phyloP scores from a whole-genome alignment of 306 rosid genomes.

The Hippophae tibetana region DNA sequence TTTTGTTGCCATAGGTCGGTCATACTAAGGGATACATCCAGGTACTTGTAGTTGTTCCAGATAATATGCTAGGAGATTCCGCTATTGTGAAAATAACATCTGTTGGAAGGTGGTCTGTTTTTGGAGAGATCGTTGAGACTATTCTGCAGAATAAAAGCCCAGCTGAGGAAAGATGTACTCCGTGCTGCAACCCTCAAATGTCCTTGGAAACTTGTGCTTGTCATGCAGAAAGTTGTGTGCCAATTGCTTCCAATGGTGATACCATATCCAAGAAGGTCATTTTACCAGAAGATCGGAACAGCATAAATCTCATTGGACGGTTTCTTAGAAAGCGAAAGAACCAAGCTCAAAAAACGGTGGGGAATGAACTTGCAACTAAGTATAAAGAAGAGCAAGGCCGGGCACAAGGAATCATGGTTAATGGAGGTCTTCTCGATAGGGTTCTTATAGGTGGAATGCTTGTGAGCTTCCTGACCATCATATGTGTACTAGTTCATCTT shows the following conservation, averaged over 20 bases:
- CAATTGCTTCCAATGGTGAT: conserved; percentile 17
- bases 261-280: conserved; percentile 21
- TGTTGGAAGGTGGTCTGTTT: conserved; percentile 95
- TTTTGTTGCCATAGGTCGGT: conserved; percentile 60
- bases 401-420: conserved; percentile 17
- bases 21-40: conserved; percentile 94
- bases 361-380: conserved; percentile 27
- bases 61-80: conserved; percentile 75
- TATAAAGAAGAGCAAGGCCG: conserved; percentile 30
- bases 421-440: conserved; percentile 57
- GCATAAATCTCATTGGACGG: conserved; percentile 52
- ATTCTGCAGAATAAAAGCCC: conserved; percentile 24
- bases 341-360: conserved; percentile 23
- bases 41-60: conserved; percentile 69
- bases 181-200: conserved; percentile 24
- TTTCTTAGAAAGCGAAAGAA: conserved; percentile 56
- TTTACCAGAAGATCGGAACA: conserved; percentile 32
- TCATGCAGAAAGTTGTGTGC: conserved; percentile 54
- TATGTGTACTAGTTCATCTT: conserved; percentile 41
- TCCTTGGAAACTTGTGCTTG: conserved; percentile 44
- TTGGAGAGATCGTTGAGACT: conserved; percentile 71
- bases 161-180: conserved; percentile 25
- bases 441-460: conserved; percentile 77
- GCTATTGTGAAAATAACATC: conserved; percentile 73
- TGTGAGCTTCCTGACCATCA: conserved; percentile 54